Conservation (phyloP, 139 green algal species). For the Edaphochlamys debaryana region DNA sequence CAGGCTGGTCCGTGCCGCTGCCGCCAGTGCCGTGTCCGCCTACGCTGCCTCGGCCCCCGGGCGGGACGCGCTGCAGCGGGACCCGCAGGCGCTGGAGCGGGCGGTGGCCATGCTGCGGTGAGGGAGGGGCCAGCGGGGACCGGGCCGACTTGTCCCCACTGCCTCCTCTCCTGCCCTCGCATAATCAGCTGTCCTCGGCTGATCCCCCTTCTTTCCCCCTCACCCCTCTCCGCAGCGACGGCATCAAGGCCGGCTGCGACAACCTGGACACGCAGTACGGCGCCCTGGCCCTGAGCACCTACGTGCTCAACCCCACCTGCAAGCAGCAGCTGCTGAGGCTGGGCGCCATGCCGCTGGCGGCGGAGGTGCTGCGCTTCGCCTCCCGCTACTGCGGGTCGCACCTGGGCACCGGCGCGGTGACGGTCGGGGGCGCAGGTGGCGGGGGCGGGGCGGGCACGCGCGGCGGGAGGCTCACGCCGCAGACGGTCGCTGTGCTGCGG, state of each 20-base stretch:
- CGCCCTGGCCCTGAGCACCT: slow-evolving; percentile 1
- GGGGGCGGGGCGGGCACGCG: neutral
- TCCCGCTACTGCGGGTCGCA: neutral
- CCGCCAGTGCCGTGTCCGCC: slow-evolving; percentile 15
- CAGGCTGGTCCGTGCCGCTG: slow-evolving; percentile 11
- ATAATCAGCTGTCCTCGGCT: no score
- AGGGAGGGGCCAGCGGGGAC: no score
- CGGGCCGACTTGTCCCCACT: no score
- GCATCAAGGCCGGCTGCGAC: neutral
- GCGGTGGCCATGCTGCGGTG: neutral
- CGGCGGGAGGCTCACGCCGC: neutral
- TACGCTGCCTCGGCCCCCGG: neutral
- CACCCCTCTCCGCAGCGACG: no score
- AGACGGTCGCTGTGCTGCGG: no score
- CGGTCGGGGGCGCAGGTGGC: neutral
- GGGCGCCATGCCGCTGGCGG: neutral
- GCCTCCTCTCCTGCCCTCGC: no score
- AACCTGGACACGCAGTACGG: slow-evolving; percentile 33
- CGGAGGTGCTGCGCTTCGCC: neutral
- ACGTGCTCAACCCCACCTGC: neutral
- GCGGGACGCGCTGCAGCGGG: slow-evolving; percentile 4
- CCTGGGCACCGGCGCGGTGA: no score
- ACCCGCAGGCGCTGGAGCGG: neutral
- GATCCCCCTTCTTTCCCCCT: no score
- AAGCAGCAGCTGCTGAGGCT: neutral